These are phyloP conservation scores for Glycine tomentella DNA, from an alignment of 306 rosid genomes.

Conservation along the genomic window DNA sequence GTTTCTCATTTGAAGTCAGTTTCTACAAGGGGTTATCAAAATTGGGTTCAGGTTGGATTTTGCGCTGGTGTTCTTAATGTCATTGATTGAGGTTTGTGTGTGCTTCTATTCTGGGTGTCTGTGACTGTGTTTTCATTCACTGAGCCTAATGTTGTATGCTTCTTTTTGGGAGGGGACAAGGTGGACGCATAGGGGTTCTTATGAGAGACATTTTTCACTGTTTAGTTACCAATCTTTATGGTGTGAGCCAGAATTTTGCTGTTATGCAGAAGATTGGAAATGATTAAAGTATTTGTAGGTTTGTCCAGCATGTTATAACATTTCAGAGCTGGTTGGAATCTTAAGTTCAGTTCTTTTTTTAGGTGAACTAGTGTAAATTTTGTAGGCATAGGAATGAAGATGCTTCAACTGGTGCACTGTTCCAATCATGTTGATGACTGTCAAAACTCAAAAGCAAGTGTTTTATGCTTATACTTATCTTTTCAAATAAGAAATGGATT, in stretches of 20 bases:
- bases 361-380: not conserved
- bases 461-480: too few relatives aligned
- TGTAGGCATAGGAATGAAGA: not conserved
- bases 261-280: not conserved
- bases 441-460: not conserved
- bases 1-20: not conserved
- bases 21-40: conserved; percentile 36
- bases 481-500: not conserved
- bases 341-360: not conserved
- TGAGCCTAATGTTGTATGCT: not conserved
- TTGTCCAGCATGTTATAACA: not conserved
- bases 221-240: not conserved
- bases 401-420: conserved; percentile 1
- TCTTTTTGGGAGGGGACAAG: conserved; percentile 5
- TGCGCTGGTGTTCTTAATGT: not conserved
- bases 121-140: conserved; percentile 19
- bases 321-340: conserved; percentile 10
- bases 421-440: conserved; percentile 2
- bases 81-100: not conserved
- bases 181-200: not conserved
- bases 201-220: conserved; percentile 1
- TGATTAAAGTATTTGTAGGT: not conserved
- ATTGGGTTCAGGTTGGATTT: conserved; percentile 21
- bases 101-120: conserved; percentile 14
- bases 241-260: conserved; percentile 6